Evolutionary conservation across 139 green algal species (phyloP).

Genomic region (Yamagishiella unicocca): DNA sequence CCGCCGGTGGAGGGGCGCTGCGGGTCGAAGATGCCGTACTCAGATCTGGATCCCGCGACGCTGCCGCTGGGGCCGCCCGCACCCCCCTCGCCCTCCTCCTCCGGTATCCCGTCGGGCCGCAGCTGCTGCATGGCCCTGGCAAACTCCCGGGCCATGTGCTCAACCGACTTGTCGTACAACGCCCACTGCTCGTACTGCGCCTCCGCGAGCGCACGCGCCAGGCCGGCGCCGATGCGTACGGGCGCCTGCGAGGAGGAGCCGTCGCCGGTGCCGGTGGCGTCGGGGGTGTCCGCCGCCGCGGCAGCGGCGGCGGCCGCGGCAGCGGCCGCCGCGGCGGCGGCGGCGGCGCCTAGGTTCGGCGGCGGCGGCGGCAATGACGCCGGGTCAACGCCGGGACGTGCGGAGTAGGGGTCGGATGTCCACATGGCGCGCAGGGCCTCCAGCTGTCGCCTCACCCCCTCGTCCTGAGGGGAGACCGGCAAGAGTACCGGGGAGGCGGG

Average conservation of each 20-base stretch:
- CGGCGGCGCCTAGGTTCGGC: neutral
- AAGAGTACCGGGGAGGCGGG: too few relatives aligned
- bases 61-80: neutral
- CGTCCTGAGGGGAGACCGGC: constrained; percentile 37
- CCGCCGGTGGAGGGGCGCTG: neutral
- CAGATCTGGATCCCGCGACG: neutral
- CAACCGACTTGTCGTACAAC: constrained; percentile 15
- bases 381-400: constrained; percentile 17
- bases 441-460: constrained; percentile 45
- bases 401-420: constrained; percentile 41
- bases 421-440: constrained; percentile 49
- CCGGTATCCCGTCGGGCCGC: too few relatives aligned
- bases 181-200: constrained; percentile 31
- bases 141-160: constrained; percentile 36
- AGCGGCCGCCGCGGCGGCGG: neutral
- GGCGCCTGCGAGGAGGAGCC: neutral
- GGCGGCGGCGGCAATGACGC: neutral
- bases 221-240: constrained; percentile 36
- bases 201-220: constrained; percentile 28
- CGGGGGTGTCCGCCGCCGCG: neutral
- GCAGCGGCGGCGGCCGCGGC: neutral
- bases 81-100: neutral
- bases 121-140: constrained; percentile 33
- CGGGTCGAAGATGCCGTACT: neutral
- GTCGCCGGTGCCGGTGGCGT: neutral